Base-by-base conservation (phyloP, 345 rosid species). In the Dipteronia sinensis region DNA sequence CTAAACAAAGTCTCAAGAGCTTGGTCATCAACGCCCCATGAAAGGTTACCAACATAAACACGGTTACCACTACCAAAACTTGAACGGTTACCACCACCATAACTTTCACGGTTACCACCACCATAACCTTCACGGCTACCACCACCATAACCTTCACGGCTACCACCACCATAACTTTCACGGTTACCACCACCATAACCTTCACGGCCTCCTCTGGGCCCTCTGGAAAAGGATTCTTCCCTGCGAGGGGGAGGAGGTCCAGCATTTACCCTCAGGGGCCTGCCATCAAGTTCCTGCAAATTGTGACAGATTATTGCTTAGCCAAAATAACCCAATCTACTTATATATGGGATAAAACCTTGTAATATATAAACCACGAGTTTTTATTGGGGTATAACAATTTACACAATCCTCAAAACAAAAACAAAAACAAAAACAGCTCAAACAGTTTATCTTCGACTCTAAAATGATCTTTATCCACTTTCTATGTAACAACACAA, bases 1-100 rank as follows among this genome's bases (percentile, higher is more conserved):
- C 90, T 88, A 74, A 94, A 96, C 87, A 96, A 76, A 79, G 72
- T 84, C 88, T 92, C 94, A 13, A 96, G 96, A 49, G 97, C 93
- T 83, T 77, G 79, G 82, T 94, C 93, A 82, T 96, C 98, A 7
- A 96, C 98, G 65, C 87, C 92, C 99, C 99, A 96, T 22, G 98
- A 88, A 65, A 96, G 97, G 82, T 96, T 96, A 16, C 99, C 97
- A 0, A 96, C 97, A 10, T 90, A 88, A 44, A 91, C 84, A 71
- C 97, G 92, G 87, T 89, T 90, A 23, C 56, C 55, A 10, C 71
- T 4, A 23, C 7, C 71, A 66, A 11, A 64, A 51, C 51, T 34
- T 0, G 29, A 42, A 42, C 46, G 46, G 46, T 42, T 17, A 22
- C 66, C 66, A 25, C 67, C 42, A 12, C 42, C 67, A 15, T 10